A percentile compares a stretch with the other conserved stretches of the same genome.
These are phyloP conservation scores for Thalassiosira oceanica DNA, from an alignment of 352 stramenopile genomes.

Conservation along the genomic window DNA sequence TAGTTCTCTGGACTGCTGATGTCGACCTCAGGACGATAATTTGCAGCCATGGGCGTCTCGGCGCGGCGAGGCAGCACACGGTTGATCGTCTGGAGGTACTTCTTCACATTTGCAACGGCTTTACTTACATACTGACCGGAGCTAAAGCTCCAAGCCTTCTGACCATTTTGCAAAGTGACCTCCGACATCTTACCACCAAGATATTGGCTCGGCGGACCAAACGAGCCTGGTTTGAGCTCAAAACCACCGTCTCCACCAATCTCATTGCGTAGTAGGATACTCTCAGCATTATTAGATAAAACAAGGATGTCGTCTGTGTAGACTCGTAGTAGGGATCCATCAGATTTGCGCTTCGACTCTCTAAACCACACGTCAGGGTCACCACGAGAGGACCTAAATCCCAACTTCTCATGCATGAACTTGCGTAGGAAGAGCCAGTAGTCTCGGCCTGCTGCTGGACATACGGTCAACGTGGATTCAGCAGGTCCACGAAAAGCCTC, in stretches of 20 bases:
- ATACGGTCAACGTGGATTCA: no score
- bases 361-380: conserved; percentile 66
- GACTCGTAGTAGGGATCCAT: conserved; percentile 30
- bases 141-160: conserved; percentile 40
- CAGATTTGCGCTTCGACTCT: not conserved
- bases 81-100: conserved; percentile 6
- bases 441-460: conserved; percentile 14
- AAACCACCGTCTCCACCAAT: conserved; percentile 54
- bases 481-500: no score
- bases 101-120: conserved; percentile 39
- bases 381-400: conserved; percentile 29
- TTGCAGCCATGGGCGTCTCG: not conserved
- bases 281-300: conserved; percentile 18
- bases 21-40: conserved; percentile 52
- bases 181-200: conserved; percentile 40
- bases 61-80: not conserved
- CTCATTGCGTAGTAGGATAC: conserved; percentile 31
- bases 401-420: conserved; percentile 34
- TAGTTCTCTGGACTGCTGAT: conserved; percentile 21
- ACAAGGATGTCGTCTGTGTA: conserved; percentile 39
- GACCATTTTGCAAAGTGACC: conserved; percentile 37
- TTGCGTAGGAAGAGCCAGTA: conserved; percentile 29
- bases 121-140: conserved; percentile 38
- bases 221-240: conserved; percentile 42
- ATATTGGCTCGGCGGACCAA: conserved; percentile 45